Base-by-base conservation (phyloP, 495 filamentous ascomycete genomes). In the Pseudomonodictys pantanalensis region DNA sequence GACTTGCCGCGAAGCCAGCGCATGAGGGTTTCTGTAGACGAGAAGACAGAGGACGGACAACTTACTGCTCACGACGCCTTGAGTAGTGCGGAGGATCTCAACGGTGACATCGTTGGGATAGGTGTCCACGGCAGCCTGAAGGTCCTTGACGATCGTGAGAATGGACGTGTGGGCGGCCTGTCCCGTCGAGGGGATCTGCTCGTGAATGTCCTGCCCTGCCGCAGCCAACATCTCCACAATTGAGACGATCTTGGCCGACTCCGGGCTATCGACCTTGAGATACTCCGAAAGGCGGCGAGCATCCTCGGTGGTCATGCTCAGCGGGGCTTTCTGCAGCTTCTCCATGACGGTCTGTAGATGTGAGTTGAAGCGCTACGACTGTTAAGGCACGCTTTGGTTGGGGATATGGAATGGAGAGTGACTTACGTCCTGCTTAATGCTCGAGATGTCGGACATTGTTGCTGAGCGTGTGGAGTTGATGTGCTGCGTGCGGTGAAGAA, bases 241-340 rank as follows among this genome's bases (percentile, higher is more conserved):
- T 3, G 50, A 55, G 44, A 61, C 50, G 50, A 61, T 49, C 4
- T 29, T 15, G 29, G 58, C 49, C 2, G 51, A 55, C 23, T 23
- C 50, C 30, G 47, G 43, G 43, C 55, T 51, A 3, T 17, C 30
- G 20, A 44, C 58, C 12, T 54, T 42, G 32, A 38, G 55, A 15
- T 61, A 29, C 43, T 61, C 58, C 22, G 39, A 32, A 3, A 61
- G 44, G 24, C 58, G 58, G 50, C 58, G 58, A 28, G 50, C 58
- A 22, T 61, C 58, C 2, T 54, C 58, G 3, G 51, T 22, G 15
- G 58, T 61, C 42, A 61, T 50, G 28, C 25, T 47, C 41, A 50
- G 20, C 2, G 57, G 57, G 20, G 45, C 57, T 15, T 53, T 47
- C 58, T 61, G 26, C 29, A 61, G 58, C 51, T 61, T 53, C 3